Evolutionary conservation across 2,329 filamentous ascomycete species (phyloP).

Genomic region (Ophiostoma triangulosporum): DNA sequence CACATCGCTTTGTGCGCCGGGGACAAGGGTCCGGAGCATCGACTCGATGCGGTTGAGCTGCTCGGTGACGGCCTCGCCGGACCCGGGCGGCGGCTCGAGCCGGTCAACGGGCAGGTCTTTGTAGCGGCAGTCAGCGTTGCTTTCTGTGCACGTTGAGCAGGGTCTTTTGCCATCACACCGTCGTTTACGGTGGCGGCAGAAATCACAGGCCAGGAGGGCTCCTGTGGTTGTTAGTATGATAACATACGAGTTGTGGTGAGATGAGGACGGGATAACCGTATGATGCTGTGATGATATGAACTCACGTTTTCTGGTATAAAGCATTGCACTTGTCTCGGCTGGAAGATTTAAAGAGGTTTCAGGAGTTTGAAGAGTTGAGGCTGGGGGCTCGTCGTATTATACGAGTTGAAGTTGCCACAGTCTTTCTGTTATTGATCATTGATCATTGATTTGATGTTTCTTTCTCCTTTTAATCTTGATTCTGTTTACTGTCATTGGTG

Average conservation of each 20-base stretch:
- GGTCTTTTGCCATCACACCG: conserved; percentile 26
- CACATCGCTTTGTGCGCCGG: not conserved
- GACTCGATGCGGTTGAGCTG: conserved; percentile 26
- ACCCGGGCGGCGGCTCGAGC: conserved; percentile 9
- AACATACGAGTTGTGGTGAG: not conserved
- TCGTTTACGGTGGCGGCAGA: conserved; percentile 26
- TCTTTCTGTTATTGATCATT: too few relatives aligned
- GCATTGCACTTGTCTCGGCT: conserved; percentile 16
- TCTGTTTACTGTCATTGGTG: not conserved
- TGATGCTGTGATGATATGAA: not conserved
- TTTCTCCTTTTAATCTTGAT: not conserved
- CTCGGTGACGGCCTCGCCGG: conserved; percentile 22
- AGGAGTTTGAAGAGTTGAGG: not conserved
- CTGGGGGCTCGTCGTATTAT: too few relatives aligned
- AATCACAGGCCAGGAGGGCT: conserved; percentile 27
- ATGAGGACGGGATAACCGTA: not conserved
- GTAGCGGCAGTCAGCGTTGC: conserved; percentile 26
- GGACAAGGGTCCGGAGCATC: conserved; percentile 14
- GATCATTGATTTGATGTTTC: too few relatives aligned
- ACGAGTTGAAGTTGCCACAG: not conserved
- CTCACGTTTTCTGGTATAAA: conserved; percentile 25
- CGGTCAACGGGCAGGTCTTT: conserved; percentile 23
- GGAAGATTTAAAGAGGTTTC: not conserved
- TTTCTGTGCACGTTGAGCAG: conserved; percentile 26
- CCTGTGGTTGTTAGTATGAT: conserved; percentile 15